Evolutionary conservation across 306 rosid genomes (phyloP).

Genomic region (Vachellia pachyceras): DNA sequence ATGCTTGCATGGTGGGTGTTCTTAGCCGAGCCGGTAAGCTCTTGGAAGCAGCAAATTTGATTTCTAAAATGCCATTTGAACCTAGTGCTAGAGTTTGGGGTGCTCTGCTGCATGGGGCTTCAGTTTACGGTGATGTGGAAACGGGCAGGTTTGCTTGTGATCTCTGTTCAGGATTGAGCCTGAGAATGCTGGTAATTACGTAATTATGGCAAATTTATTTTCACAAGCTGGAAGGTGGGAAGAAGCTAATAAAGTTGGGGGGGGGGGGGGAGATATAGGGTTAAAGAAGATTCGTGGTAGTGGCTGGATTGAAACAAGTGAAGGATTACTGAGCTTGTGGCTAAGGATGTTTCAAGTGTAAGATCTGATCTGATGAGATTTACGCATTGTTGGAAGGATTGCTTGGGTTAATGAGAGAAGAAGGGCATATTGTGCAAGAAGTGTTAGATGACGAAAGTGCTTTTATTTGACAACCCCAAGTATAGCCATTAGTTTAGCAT

Average conservation of each 20-base stretch:
- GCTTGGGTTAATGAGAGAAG: constrained; percentile 65
- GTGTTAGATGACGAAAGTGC: constrained; percentile 56
- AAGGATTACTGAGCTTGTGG: constrained; percentile 55
- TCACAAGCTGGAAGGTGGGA: constrained; percentile 80
- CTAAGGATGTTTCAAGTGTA: constrained; percentile 60
- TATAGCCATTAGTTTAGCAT: constrained; percentile 21
- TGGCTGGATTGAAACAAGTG: constrained; percentile 74
- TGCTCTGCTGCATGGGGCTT: constrained; percentile 81
- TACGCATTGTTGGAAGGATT: constrained; percentile 61
- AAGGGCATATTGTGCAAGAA: constrained; percentile 50
- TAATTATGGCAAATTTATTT: constrained; percentile 87
- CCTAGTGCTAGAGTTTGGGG: constrained; percentile 94
- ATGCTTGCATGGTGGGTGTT: constrained; percentile 88
- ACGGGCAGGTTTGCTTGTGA: constrained; percentile 71
- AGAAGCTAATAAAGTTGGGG: constrained; percentile 75
- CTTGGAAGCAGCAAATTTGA: constrained; percentile 65
- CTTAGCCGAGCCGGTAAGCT: constrained; percentile 85
- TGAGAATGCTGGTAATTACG: constrained; percentile 79
- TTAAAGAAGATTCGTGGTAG: constrained; percentile 70
- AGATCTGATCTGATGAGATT: constrained; percentile 58
- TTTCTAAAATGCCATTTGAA: constrained; percentile 71
- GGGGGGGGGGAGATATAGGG: constrained; percentile 63
- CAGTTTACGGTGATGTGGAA: constrained; percentile 73
- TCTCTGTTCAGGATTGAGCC: constrained; percentile 72
- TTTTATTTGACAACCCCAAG: constrained; percentile 35